Conservation (phyloP, 1,284 basidiomycete species). For the Malassezia caprae region DNA sequence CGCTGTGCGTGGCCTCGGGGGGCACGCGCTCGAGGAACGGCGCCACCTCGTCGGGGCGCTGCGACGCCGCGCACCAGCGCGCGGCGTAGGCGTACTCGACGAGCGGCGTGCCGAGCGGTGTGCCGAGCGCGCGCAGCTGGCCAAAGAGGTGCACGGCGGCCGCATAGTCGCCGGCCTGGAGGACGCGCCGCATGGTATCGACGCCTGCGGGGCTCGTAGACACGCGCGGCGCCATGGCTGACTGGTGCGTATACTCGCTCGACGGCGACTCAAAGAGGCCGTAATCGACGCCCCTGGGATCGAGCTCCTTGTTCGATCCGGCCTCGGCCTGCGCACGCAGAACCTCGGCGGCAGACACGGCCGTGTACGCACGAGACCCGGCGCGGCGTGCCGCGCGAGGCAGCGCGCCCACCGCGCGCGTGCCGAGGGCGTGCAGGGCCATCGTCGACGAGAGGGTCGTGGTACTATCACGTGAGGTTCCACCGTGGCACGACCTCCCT, state of each 20-base stretch:
- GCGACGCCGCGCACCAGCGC: conserved; percentile 8
- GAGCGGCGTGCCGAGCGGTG: conserved; percentile 5
- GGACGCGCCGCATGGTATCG: conserved; percentile 8
- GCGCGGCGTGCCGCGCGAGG: background rate
- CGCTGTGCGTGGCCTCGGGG: background rate
- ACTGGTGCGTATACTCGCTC: conserved; percentile 5
- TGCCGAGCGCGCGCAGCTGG: conserved; percentile 12
- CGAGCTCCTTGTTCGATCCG: conserved; percentile 30
- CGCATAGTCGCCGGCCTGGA: background rate
- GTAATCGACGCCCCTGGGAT: conserved; percentile 34
- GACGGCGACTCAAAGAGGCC: conserved; percentile 25
- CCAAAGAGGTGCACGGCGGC: conserved; percentile 4
- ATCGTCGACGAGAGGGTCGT: background rate
- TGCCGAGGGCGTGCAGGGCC: background rate
- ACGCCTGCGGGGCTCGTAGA: background rate
- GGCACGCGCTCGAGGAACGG: conserved; percentile 1
- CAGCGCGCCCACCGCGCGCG: background rate
- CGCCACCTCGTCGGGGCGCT: background rate
- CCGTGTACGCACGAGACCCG: background rate
- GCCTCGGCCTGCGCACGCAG: conserved; percentile 3
- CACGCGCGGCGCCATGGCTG: background rate
- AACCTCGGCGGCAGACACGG: background rate
- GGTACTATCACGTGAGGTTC: conserved; percentile 1
- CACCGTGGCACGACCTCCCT: conserved; percentile 10
- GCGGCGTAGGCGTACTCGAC: conserved; percentile 7